Percentiles rank a stretch among this genome's conserved stretches.
Evolutionary conservation across 306 rosid genomes (phyloP).

Genomic region (Cucurbita argyrosperma): DNA sequence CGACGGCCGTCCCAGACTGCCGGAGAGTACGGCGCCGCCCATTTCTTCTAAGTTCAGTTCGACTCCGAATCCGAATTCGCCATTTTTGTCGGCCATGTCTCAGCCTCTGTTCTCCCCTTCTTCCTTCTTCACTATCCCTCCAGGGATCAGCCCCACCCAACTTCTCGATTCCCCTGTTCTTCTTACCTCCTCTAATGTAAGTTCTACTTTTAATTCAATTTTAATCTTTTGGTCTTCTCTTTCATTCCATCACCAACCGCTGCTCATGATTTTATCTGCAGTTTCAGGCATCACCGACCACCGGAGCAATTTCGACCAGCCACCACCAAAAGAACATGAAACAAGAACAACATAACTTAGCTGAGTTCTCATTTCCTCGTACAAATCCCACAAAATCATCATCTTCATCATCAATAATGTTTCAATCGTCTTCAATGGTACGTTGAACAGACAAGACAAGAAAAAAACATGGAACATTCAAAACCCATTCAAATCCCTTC

Average conservation of each 20-base stretch:
- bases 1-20: not conserved
- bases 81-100: slow-evolving; percentile 63
- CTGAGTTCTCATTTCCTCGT: slow-evolving; percentile 37
- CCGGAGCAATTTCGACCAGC: slow-evolving; percentile 36
- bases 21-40: slow-evolving; percentile 33
- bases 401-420: not conserved
- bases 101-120: slow-evolving; percentile 55
- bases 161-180: slow-evolving; percentile 81
- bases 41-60: slow-evolving; percentile 53
- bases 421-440: slow-evolving; percentile 27
- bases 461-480: no score
- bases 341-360: slow-evolving; percentile 31
- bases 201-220: not conserved
- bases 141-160: slow-evolving; percentile 63
- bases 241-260: not conserved
- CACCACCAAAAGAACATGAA: slow-evolving; percentile 31
- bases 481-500: no score
- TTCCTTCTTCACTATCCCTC: slow-evolving; percentile 56
- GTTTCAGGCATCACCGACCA: slow-evolving; percentile 65
- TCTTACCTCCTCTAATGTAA: slow-evolving; percentile 43
- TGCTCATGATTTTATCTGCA: slow-evolving; percentile 4
- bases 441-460: not conserved
- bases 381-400: slow-evolving; percentile 34
- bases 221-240: not conserved
- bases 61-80: slow-evolving; percentile 13